Conservation (phyloP, 2,329 filamentous ascomycete species). For the Sarocladium strictum region DNA sequence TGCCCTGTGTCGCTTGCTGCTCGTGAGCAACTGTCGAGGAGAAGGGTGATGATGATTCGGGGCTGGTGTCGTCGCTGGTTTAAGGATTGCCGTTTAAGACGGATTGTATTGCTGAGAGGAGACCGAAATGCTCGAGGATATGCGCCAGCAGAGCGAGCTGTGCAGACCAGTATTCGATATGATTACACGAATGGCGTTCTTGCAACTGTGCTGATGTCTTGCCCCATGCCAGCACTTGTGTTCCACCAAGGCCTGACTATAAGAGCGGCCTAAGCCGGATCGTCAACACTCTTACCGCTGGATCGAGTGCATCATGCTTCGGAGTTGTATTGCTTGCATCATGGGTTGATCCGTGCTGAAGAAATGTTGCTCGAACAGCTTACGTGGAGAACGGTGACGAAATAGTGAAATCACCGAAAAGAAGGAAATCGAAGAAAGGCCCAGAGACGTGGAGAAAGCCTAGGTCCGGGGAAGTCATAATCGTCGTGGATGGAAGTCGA, state of each 20-base stretch:
- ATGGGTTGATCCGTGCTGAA: not conserved
- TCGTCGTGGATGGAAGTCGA: not conserved
- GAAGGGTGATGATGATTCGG: not conserved
- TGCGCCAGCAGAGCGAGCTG: no score
- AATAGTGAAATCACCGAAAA: not conserved
- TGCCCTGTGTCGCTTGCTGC: not conserved
- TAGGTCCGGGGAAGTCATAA: not conserved
- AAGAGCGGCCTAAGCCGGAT: not conserved
- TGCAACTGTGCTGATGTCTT: not conserved
- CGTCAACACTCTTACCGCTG: no score
- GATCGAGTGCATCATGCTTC: no score
- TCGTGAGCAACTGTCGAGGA: not conserved
- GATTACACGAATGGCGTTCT: no score
- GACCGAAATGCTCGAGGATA: not conserved
- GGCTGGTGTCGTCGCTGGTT: not conserved
- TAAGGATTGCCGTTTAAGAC: not conserved
- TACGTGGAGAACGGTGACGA: conserved; percentile 6
- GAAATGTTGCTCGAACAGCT: not conserved
- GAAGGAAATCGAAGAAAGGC: not conserved
- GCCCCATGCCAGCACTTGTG: not conserved
- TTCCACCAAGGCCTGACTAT: not conserved
- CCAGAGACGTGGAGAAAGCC: conserved; percentile 1
- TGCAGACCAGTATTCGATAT: no score
- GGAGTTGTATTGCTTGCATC: no score
- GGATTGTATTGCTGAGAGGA: not conserved